Percentiles rank a stretch among this genome's conserved stretches.
phyloP scores from a whole-genome alignment of 495 filamentous ascomycete species.

The Terfezia claveryi region DNA sequence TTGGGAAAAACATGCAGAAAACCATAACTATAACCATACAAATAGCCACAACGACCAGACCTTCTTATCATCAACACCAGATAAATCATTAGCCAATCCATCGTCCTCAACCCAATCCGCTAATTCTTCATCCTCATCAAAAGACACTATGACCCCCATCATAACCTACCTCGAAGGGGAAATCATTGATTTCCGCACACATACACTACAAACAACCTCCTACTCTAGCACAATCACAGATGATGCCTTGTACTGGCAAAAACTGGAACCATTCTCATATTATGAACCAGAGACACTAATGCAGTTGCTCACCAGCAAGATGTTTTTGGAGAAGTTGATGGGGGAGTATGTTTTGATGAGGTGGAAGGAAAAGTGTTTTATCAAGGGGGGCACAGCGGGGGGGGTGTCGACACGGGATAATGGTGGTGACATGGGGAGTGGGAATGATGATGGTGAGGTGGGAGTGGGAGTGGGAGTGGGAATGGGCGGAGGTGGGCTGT shows the following conservation, averaged over 20 bases:
- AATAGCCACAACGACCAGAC: background rate
- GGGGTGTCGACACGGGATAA: constrained; percentile 30
- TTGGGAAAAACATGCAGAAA: constrained; percentile 28
- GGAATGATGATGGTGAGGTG: constrained; percentile 14
- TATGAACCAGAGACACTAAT: constrained; percentile 36
- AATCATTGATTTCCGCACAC: constrained; percentile 49
- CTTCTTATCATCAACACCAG: background rate
- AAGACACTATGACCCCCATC: constrained; percentile 20
- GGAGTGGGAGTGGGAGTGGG: constrained; percentile 29
- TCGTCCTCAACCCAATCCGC: background rate
- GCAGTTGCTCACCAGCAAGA: constrained; percentile 31
- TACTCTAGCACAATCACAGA: constrained; percentile 37
- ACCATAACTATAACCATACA: too few relatives aligned
- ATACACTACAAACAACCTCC: constrained; percentile 45
- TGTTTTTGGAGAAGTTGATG: constrained; percentile 23
- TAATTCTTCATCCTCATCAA: background rate
- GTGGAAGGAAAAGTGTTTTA: constrained; percentile 32
- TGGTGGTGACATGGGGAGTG: constrained; percentile 35
- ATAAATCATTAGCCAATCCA: background rate
- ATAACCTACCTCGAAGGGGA: constrained; percentile 57
- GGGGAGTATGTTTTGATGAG: constrained; percentile 51
- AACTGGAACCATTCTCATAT: constrained; percentile 42
- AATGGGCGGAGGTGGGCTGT: constrained; percentile 24
- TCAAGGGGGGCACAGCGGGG: background rate
- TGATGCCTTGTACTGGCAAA: constrained; percentile 51